These are phyloP conservation scores for Fusarium abutilonis DNA, from an alignment of 2,329 filamentous ascomycete genomes.

Conservation along the genomic window DNA sequence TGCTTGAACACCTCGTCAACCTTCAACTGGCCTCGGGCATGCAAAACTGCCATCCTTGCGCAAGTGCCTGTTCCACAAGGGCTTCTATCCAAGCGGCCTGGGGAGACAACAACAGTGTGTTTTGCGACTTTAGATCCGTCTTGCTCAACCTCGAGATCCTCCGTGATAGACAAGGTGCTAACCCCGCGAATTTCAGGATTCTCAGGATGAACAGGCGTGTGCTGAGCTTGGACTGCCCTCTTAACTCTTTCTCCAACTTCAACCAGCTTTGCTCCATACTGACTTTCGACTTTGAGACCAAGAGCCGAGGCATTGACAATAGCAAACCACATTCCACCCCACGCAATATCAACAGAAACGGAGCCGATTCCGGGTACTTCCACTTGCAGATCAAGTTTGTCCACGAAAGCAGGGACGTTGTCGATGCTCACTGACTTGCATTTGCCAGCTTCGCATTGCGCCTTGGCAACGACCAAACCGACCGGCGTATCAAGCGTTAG, in stretches of 20 bases:
- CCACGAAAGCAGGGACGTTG: constrained; percentile 57
- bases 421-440: constrained; percentile 57
- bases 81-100: constrained; percentile 57
- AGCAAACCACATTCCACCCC: constrained; percentile 58
- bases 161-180: constrained; percentile 52
- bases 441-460: constrained; percentile 55
- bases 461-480: constrained; percentile 54
- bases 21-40: constrained; percentile 52
- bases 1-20: constrained; percentile 52
- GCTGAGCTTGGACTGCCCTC: constrained; percentile 48
- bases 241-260: constrained; percentile 57
- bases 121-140: constrained; percentile 45
- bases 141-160: constrained; percentile 43
- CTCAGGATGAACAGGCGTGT: constrained; percentile 55
- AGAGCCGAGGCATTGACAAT: constrained; percentile 52
- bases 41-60: constrained; percentile 56
- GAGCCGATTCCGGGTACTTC: constrained; percentile 54
- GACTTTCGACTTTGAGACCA: constrained; percentile 47
- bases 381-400: constrained; percentile 52
- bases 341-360: constrained; percentile 56
- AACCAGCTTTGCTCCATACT: constrained; percentile 50
- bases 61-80: constrained; percentile 59
- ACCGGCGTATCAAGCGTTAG: constrained; percentile 57
- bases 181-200: constrained; percentile 55
- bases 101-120: constrained; percentile 57